These are phyloP conservation scores for Suillus cothurnatus DNA, from an alignment of 768 basidiomycete genomes.

Conservation along the genomic window DNA sequence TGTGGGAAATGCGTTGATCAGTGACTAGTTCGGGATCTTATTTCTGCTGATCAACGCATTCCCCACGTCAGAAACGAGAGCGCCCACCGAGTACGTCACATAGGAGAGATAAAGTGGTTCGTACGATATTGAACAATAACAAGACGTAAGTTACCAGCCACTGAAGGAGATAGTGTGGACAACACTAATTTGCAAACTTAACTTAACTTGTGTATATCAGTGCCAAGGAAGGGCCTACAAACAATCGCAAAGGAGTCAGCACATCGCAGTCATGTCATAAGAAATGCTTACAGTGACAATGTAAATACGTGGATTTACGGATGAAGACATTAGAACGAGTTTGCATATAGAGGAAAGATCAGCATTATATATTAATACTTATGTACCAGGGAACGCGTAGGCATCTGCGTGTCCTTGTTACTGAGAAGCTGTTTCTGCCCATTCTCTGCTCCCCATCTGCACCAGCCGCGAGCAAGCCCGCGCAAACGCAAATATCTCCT, in stretches of 20 bases:
- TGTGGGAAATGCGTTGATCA: not conserved
- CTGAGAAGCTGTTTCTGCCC: conserved; percentile 52
- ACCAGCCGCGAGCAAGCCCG: conserved; percentile 87
- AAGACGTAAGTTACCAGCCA: not conserved
- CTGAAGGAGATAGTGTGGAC: not conserved
- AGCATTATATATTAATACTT: not conserved
- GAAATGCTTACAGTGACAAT: not conserved
- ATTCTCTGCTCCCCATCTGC: conserved; percentile 90
- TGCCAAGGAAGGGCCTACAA: not conserved
- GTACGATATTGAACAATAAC: not conserved
- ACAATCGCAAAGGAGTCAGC: not conserved
- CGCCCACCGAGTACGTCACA: not conserved
- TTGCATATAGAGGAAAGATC: not conserved
- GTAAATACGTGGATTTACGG: not conserved
- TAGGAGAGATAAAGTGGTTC: not conserved
- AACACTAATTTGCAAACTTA: not conserved
- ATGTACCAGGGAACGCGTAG: not conserved
- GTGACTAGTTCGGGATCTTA: not conserved
- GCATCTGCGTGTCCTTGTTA: not conserved
- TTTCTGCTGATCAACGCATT: not conserved
- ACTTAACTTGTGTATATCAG: not conserved
- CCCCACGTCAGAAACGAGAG: not conserved
- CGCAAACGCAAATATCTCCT: conserved; percentile 97
- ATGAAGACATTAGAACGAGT: not conserved
- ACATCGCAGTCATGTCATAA: not conserved